Conservation (phyloP, 1,284 basidiomycete species). For the Melampsora americana region DNA sequence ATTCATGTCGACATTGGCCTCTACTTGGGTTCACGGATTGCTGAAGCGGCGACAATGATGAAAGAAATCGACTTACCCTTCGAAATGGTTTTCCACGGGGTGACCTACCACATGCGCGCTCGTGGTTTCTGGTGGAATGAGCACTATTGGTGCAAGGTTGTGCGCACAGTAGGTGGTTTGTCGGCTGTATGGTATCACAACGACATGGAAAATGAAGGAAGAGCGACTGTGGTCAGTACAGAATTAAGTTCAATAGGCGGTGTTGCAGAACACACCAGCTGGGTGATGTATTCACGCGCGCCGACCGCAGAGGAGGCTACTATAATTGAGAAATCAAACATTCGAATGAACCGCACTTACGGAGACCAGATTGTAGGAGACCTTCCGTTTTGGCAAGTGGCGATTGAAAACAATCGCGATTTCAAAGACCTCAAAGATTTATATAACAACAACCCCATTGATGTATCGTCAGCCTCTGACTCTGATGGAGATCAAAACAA, state of each 20-base stretch:
- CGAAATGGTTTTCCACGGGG: neutral
- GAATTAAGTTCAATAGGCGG: neutral
- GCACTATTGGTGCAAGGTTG: slow-evolving; percentile 12
- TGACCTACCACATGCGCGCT: neutral
- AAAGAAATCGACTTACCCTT: neutral
- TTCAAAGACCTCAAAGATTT: no score
- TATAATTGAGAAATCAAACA: no score
- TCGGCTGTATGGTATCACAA: slow-evolving; percentile 6
- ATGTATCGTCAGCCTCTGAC: no score
- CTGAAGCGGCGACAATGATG: neutral
- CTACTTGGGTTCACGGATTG: no score
- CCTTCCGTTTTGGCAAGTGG: no score
- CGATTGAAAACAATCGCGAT: no score
- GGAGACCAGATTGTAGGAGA: no score
- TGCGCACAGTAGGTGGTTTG: neutral
- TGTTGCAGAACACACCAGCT: neutral
- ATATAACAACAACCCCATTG: no score
- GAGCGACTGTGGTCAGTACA: neutral
- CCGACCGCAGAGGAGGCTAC: neutral
- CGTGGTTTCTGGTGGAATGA: neutral
- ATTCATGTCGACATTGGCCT: no score
- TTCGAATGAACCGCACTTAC: no score
- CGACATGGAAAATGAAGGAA: neutral
- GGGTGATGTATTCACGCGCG: slow-evolving; percentile 4
- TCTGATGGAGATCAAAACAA: no score